Evolutionary conservation across 75 land plant species (phyloP), one percentile per base, ranked within the genome.

Genomic region (Ceratopteris richardii): DNA sequence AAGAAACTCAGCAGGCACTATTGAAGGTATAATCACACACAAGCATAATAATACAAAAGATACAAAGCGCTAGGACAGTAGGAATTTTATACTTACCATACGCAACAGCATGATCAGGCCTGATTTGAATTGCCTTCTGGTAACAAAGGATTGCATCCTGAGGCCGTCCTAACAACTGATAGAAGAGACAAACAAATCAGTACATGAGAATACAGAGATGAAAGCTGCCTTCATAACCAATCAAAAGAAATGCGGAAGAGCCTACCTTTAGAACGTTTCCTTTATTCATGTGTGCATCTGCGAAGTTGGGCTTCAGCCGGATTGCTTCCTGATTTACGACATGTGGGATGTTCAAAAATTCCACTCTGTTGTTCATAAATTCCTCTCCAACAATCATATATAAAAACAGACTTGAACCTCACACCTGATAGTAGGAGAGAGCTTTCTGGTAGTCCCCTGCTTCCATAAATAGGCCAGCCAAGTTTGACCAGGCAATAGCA

Each of bases 401-500:
- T 19, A 13, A 12, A 10, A 48, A 2, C 26, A 43, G 13, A 59
- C 42, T 30, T 9, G 28, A 24, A 29, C 17, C 56, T 67, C 20
- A 50, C 22, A 95, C 99, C 92, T 84, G 83, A 42, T 90, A 95
- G 54, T 82, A 95, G 40, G 74, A 54, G 21, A 90, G 70, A 7
- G 99, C 99, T 65, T 78, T 75, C 42, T 68, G 64, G 17, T 79
- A 80, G 63, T 95, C 99, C 31, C 96, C 96, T 22, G 89, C 72
- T 61, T 95, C 97, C 92, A 87, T 90, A 40, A 82, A 84, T 26
- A 95, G 71, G 31, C 89, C 86, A 73, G 97, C 99, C 30, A 90
- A 76, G 65, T 95, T 95, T 0, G 99, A 95, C 99, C 99, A 95
- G 24, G 99, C 99, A 72, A 95, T 84, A 1, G 99, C 92, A 87